Base-by-base conservation (phyloP, 768 basidiomycete genomes). In the Tulasnella sp. region DNA sequence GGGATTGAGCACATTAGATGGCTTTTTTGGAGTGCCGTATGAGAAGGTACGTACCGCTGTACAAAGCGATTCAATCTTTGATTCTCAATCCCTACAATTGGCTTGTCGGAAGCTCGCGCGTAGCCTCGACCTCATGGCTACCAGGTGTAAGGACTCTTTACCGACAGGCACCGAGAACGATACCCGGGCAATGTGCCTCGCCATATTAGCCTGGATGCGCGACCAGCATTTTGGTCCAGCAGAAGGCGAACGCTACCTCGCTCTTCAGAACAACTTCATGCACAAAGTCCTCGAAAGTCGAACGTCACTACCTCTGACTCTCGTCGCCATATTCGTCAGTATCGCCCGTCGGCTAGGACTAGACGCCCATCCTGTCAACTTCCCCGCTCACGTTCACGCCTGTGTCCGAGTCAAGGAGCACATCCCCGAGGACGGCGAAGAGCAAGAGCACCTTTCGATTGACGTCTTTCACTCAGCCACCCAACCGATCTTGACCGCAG, bases 291-390 rank as follows among this genome's bases (percentile, higher is more conserved):
- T 90, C 26, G 81, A 80, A 1, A 81, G 82, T 0, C 86, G 82
- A 71, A 78, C 78, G 29, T 84, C 86, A 0, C 83, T 89, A 59
- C 88, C 88, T 0, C 84, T 90, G 64, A 87, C 86, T 12, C 80
- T 89, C 52, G 84, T 84, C 42, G 87, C 86, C 78, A 76, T 88
- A 29, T 90, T 88, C 73, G 82, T 86, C 14, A 82, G 84, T 19
- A 78, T 90, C 59, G 83, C 83, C 19, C 81, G 83, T 17, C 82
- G 86, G 39, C 77, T 89, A 0, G 86, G 84, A 32, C 80, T 89
- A 19, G 74, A 77, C 8, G 87, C 87, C 0, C 81, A 81, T 4
- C 88, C 88, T 0, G 78, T 87, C 19, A 83, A 86, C 75, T 87
- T 87, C 71, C 89, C 88, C 5, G 78, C 79, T 9, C 82, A 82